These are phyloP conservation scores for Aspergillus puulaauensis DNA, from an alignment of 2,329 filamentous ascomycete species.

Conservation along the genomic window DNA sequence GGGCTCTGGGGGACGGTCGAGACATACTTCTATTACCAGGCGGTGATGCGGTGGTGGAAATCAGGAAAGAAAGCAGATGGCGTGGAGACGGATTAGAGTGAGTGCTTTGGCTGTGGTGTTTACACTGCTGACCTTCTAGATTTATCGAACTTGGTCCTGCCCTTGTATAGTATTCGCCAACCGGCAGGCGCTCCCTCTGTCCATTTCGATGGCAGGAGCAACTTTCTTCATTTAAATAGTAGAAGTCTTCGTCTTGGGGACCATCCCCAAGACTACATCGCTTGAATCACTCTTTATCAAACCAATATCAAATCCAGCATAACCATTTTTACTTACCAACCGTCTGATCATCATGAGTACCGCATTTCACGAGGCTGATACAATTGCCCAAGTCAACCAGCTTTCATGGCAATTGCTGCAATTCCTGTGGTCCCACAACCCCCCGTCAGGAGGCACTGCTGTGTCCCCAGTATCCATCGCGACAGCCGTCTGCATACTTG, in stretches of 20 bases:
- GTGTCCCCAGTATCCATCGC: background rate
- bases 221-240: too few species aligned
- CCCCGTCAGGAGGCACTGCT: background rate
- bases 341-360: too few species aligned
- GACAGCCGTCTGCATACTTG: background rate
- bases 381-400: background rate
- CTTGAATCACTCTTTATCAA: too few species aligned
- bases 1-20: background rate
- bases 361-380: background rate
- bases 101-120: background rate
- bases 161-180: too few species aligned
- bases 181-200: too few species aligned
- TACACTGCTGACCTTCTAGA: background rate
- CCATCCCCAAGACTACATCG: too few species aligned
- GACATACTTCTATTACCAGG: constrained; percentile 1
- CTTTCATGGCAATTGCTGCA: background rate
- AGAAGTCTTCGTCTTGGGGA: too few species aligned
- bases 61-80: background rate
- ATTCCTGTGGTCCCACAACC: background rate
- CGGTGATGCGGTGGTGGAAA: background rate
- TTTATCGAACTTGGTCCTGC: too few species aligned
- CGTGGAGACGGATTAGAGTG: background rate
- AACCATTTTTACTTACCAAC: too few species aligned
- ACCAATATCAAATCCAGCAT: too few species aligned
- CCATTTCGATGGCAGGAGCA: too few species aligned